Percentiles rank a stretch among this genome's conserved stretches.
phyloP scores from a whole-genome alignment of 495 filamentous ascomycete species.

The Penicillium mononematosum region DNA sequence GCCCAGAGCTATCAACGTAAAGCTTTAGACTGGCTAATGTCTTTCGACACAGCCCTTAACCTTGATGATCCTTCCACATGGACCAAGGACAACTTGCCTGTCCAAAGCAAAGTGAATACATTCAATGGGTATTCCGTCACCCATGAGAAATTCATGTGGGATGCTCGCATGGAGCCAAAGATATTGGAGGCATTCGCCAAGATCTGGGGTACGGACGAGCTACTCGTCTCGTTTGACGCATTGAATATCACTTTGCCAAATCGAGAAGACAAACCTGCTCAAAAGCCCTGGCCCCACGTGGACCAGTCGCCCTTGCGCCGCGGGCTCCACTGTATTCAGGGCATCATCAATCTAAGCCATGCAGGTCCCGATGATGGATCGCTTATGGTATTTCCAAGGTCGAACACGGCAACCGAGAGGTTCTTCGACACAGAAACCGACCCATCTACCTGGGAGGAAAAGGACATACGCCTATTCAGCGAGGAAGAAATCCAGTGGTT shows the following conservation, averaged over 20 bases:
- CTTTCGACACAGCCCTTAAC: slow-evolving; percentile 27
- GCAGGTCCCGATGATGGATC: slow-evolving; percentile 37
- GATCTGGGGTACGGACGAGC: slow-evolving; percentile 23
- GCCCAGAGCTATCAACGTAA: slow-evolving; percentile 30
- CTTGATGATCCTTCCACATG: slow-evolving; percentile 34
- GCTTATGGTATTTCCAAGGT: slow-evolving; percentile 21
- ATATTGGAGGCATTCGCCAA: slow-evolving; percentile 35
- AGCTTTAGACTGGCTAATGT: slow-evolving; percentile 29
- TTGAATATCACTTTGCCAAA: slow-evolving; percentile 10
- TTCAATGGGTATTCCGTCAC: slow-evolving; percentile 33
- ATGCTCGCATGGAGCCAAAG: slow-evolving; percentile 39
- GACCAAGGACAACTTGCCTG: slow-evolving; percentile 31
- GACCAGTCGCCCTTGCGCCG: slow-evolving; percentile 28
- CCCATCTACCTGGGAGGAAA: slow-evolving; percentile 25
- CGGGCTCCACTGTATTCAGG: slow-evolving; percentile 42
- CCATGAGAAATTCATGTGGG: slow-evolving; percentile 51
- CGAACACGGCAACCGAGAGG: slow-evolving; percentile 30
- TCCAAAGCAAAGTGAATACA: slow-evolving; percentile 30
- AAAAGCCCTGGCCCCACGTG: slow-evolving; percentile 26
- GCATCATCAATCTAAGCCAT: slow-evolving; percentile 41
- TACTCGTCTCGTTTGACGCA: slow-evolving; percentile 16
- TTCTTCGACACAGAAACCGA: slow-evolving; percentile 38
- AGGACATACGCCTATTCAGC: slow-evolving; percentile 33
- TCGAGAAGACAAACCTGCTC: slow-evolving; percentile 14
- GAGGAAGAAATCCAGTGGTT: slow-evolving; percentile 39